These are phyloP conservation scores for Lecanoromycetidae sp. DNA, from an alignment of 2,329 filamentous ascomycete species.

Conservation along the genomic window DNA sequence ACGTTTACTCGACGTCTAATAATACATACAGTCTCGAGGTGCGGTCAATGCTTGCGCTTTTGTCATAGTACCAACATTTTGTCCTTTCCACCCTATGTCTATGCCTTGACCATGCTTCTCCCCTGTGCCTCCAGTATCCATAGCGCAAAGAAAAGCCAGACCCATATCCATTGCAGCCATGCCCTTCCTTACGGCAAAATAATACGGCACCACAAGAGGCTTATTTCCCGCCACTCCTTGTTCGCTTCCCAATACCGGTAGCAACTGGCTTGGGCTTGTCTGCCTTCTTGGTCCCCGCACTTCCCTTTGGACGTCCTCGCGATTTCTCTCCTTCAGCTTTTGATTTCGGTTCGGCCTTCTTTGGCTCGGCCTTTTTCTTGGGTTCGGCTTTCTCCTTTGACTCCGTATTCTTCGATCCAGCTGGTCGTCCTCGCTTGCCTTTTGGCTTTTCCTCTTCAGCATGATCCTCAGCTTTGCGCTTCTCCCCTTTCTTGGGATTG, in stretches of 20 bases:
- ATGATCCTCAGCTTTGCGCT: conserved; percentile 7
- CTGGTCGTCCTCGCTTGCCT: conserved; percentile 8
- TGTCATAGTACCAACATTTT: background rate
- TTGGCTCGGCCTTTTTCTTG: conserved; percentile 3
- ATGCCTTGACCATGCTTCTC: background rate
- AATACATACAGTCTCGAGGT: background rate
- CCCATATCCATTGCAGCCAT: background rate
- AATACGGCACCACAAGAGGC: background rate
- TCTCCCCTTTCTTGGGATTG: conserved; percentile 8
- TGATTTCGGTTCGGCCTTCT: conserved; percentile 2
- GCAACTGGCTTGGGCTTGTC: conserved; percentile 1
- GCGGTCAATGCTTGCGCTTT: background rate
- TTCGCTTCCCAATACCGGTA: conserved; percentile 8
- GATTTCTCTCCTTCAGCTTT: conserved; percentile 1
- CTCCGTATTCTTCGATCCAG: background rate
- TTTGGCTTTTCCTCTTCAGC: conserved; percentile 6
- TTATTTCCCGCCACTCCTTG: conserved; percentile 8
- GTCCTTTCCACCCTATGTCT: background rate
- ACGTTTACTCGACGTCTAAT: background rate
- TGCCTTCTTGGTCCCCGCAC: background rate
- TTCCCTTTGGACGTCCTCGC: conserved; percentile 6
- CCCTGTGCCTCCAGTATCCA: background rate
- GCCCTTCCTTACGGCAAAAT: background rate
- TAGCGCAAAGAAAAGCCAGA: background rate
- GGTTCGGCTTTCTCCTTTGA: conserved; percentile 6